A percentile compares a stretch with the other conserved stretches of the same genome.
These are phyloP conservation scores for Cryptomeria japonica DNA, from an alignment of 75 land plant species.

Conservation along the genomic window DNA sequence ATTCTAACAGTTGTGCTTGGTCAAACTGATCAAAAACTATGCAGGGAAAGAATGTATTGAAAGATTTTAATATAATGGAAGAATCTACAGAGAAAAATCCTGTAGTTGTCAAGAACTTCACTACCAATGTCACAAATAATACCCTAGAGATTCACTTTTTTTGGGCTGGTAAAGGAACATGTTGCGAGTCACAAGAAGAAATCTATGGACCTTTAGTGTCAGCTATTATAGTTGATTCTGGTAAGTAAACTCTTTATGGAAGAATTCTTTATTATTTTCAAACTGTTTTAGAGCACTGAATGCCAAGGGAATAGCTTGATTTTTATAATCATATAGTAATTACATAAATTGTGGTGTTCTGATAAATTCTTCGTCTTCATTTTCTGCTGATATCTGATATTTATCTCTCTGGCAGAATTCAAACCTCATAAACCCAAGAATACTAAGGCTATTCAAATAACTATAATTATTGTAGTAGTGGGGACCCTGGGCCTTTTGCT, in stretches of 20 bases:
- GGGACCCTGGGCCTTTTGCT: neutral
- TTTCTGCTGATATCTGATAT: neutral
- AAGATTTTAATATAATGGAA: conserved; percentile 20
- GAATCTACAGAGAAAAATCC: neutral
- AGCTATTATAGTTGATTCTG: conserved; percentile 49
- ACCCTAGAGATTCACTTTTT: conserved; percentile 17
- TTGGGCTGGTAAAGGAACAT: conserved; percentile 51
- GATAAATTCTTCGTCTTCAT: neutral
- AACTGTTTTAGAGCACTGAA: neutral
- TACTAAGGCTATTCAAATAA: neutral
- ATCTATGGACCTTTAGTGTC: conserved; percentile 66
- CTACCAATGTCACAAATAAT: conserved; percentile 6
- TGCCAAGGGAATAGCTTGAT: neutral
- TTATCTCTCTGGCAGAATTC: neutral
- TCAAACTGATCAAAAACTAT: neutral
- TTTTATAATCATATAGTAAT: neutral
- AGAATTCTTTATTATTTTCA: neutral
- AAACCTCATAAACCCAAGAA: neutral
- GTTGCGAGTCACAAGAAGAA: conserved; percentile 37
- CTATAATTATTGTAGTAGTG: neutral
- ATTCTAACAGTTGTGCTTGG: neutral
- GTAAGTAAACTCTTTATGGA: conserved; percentile 32
- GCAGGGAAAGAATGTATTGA: conserved; percentile 10
- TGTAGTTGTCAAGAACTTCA: conserved; percentile 4
- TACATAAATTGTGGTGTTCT: neutral